Evolutionary conservation across 768 basidiomycete species (phyloP), one percentile per base, ranked within the genome.

Genomic region (Ramaria rubella): DNA sequence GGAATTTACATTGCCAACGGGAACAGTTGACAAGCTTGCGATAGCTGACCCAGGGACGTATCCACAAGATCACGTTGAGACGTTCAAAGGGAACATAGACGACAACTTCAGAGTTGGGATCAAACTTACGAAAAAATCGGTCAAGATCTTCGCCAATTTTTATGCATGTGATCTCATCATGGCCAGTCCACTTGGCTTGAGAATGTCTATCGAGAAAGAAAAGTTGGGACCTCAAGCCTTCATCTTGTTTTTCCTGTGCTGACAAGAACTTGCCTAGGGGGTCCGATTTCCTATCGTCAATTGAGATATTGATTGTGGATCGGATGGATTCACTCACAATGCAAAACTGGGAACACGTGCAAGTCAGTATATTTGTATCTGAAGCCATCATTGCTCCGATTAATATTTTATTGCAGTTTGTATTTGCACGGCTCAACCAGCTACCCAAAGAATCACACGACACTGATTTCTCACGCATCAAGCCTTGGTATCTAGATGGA

Each of bases 341-440:
- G 96, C 96, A 98, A 73, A 99, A 99, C 64, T 99, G 96, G 96
- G 94, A 97, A 36, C 96, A 98, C 65, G 79, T 94, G 19, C 90
- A 96, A 78, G 94, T 91, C 66, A 33, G 76, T 31, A 23, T 17
- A 14, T 29, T 21, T n/a, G 57, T 11, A 19, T 15, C 34, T 12
- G 30, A 14, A 59, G 26, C n/a, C 4, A 26, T 17, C 14, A 9
- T 26, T 57, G 17, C 29, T 36, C 55, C 31, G 17, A 51, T 5
- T 36, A n/a, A n/a, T n/a, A n/a, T n/a, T n/a, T n/a, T 21, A n/a
- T 26, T 31, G 26, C 53, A 96, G 94, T 93, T 89, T 66, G 81
- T 96, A 49, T 78, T 99, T 62, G 82, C 82, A 5, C 80, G 87
- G 61, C 70, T 97, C 58, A 98, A 97, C 72, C 78, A 87, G 62